Percentiles rank a stretch among this genome's conserved stretches.
Evolutionary conservation across 192 early-diverging fungal species (phyloP).

Genomic region (Backusella liffmaniae): DNA sequence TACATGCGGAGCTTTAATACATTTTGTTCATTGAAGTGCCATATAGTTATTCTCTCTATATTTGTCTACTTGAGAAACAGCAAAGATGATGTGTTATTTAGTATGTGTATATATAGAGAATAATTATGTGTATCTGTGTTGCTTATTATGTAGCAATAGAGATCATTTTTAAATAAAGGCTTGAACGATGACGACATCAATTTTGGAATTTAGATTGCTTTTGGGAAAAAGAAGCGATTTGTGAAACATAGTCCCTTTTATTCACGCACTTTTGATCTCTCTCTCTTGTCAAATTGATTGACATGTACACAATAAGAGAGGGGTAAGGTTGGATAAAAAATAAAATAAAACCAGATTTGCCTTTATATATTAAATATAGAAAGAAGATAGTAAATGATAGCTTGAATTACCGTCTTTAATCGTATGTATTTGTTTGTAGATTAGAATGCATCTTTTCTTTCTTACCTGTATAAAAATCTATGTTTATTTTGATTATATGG

Average conservation of each 20-base stretch:
- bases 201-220: neutral
- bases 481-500: too few relatives aligned
- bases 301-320: neutral
- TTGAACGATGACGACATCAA: neutral
- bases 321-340: neutral
- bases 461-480: too few relatives aligned
- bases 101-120: neutral
- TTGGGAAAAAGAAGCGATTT: neutral
- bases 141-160: neutral
- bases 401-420: neutral
- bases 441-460: too few relatives aligned
- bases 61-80: neutral
- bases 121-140: neutral
- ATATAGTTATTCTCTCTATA: neutral
- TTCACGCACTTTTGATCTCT: neutral
- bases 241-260: neutral
- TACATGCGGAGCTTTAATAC: neutral
- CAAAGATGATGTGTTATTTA: neutral
- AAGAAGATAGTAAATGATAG: neutral
- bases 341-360: neutral
- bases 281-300: neutral
- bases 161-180: neutral
- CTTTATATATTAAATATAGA: neutral
- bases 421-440: neutral
- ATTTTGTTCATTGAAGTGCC: neutral